Evolutionary conservation across 2,329 filamentous ascomycete species (phyloP), one percentile per base, ranked within the genome.

Genomic region (Penicillium polonicum): DNA sequence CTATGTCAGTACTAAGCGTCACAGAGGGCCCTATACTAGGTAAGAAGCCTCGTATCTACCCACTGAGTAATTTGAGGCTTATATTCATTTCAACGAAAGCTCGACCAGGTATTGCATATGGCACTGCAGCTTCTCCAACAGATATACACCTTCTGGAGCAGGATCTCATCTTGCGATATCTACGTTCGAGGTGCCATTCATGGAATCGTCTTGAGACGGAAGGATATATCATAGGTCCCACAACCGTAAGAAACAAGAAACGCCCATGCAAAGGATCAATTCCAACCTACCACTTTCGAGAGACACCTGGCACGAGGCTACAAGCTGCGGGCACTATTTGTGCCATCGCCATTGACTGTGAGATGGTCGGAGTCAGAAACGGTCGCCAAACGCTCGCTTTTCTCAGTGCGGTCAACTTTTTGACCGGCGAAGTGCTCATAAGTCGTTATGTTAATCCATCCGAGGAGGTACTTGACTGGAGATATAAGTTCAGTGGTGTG

Each of bases 261-360:
- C 10, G 12, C 38, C 48, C 48, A 42, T 4, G 25, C 48, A 51
- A 51, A 51, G 48, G 17, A 9, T 51, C 48, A 12, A 51, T 51
- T 42, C 7, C 33, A 35, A 51, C 27, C 38, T 42, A 51, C 35
- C 10, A 41, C 13, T 51, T 51, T 25, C 27, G 31, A 23, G 36
- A 43, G 19, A 48, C 36, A 33, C n/a, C 43, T 23, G 29, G n/a
- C 33, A 21, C 6, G 17, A 5, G 5, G 15, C 25, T 15, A 44
- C 38, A 52, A 17, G 10, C 27, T 5, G 27, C 42, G 21, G 43
- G 36, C 13, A 43, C 21, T n/a, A 15, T 41, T 29, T n/a, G 5
- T 19, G 49, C 55, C 10, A 53, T 57, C 36, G 55, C 55, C 21
- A 48, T 57, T 48, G 55, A 57, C 55, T 57, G 55, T 46, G 49